Evolutionary conservation across 345 rosid genomes (phyloP).

Genomic region (Rhodamnia rubescens): DNA sequence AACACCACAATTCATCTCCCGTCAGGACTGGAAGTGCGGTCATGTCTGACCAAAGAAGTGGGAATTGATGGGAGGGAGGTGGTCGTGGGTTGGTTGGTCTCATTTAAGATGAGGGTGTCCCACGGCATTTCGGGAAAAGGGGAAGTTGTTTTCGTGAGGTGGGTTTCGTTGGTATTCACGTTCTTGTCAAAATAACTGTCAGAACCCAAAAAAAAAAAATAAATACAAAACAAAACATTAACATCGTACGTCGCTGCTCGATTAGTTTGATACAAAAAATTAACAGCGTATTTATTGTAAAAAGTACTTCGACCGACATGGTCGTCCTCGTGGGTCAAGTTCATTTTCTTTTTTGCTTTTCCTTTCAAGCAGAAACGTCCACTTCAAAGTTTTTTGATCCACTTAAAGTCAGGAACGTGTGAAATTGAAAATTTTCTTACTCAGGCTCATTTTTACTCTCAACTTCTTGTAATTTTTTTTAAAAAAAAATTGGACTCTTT

Average conservation of each 20-base stretch:
- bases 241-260: not conserved
- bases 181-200: not conserved
- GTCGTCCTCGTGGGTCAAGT: not conserved
- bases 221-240: no score
- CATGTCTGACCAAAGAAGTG: not conserved
- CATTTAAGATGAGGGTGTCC: not conserved
- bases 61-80: not conserved
- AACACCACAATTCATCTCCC: not conserved
- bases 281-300: not conserved
- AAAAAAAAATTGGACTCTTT: not conserved
- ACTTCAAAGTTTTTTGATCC: not conserved
- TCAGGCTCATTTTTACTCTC: not conserved
- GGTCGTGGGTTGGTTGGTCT: not conserved
- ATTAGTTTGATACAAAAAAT: not conserved
- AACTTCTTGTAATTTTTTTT: not conserved
- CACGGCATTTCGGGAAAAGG: not conserved
- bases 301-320: not conserved
- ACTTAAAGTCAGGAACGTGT: no score
- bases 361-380: not conserved
- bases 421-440: not conserved
- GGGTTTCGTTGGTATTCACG: not conserved
- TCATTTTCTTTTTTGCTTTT: not conserved
- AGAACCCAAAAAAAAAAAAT: no score
- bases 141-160: not conserved
- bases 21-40: not conserved